These are phyloP conservation scores for Rutstroemia sp. DNA, from an alignment of 2,329 filamentous ascomycete species.

Conservation along the genomic window DNA sequence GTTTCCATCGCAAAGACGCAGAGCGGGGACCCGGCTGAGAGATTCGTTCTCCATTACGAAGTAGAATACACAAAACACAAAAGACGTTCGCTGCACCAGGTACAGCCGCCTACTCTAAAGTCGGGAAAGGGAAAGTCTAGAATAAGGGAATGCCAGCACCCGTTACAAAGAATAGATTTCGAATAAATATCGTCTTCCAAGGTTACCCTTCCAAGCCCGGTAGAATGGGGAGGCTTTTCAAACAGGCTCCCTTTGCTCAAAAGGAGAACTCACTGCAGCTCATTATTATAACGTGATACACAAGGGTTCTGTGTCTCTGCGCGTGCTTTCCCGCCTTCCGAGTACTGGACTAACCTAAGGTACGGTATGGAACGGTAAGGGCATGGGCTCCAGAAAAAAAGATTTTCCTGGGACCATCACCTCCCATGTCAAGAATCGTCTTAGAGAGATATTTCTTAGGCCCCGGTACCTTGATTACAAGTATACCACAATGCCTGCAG, in stretches of 20 bases:
- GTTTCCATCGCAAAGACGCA: too few species aligned
- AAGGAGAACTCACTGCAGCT: background rate
- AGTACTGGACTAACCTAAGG: slow-evolving; percentile 9
- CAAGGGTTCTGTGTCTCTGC: slow-evolving; percentile 13
- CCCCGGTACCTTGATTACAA: slow-evolving; percentile 10
- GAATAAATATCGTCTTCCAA: too few species aligned
- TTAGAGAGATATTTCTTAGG: slow-evolving; percentile 4
- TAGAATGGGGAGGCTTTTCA: too few species aligned
- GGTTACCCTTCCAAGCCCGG: too few species aligned
- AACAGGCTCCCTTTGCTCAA: slow-evolving; percentile 5
- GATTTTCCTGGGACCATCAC: slow-evolving; percentile 13
- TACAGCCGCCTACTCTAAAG: too few species aligned
- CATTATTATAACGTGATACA: slow-evolving; percentile 22
- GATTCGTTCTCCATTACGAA: too few species aligned
- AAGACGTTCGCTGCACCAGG: too few species aligned
- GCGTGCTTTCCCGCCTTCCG: slow-evolving; percentile 24
- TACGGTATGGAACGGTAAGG: slow-evolving; percentile 5
- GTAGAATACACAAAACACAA: too few species aligned
- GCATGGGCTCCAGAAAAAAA: slow-evolving; percentile 5
- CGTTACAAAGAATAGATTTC: too few species aligned
- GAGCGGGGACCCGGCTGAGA: too few species aligned
- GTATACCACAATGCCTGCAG: slow-evolving; percentile 12
- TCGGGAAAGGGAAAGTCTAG: too few species aligned
- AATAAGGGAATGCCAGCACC: too few species aligned
- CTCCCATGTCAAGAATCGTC: background rate